Conservation (phyloP, 2,329 filamentous ascomycete genomes). For the Cytospora piceae region DNA sequence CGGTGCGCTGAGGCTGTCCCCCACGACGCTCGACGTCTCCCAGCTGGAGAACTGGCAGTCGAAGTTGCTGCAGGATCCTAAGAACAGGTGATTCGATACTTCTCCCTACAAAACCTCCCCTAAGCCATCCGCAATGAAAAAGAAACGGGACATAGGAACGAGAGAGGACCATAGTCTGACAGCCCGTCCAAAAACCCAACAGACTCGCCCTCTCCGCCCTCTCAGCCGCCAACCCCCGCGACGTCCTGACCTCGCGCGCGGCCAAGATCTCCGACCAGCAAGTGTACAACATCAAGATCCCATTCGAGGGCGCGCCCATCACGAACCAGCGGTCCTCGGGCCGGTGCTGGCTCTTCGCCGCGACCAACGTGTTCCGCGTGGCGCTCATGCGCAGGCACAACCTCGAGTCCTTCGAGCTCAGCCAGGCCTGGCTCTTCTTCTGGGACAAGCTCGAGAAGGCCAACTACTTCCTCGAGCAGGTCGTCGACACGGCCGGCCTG, state of each 20-base stretch:
- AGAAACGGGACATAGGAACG: no score
- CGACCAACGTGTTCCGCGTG: slow-evolving; percentile 90
- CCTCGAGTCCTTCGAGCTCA: slow-evolving; percentile 80
- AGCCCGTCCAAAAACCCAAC: not conserved
- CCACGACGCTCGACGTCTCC: slow-evolving; percentile 54
- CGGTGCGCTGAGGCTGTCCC: slow-evolving; percentile 36
- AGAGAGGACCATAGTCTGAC: not conserved
- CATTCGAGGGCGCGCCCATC: slow-evolving; percentile 78
- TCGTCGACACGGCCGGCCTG: slow-evolving; percentile 73
- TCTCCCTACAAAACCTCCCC: no score
- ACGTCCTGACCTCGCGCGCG: slow-evolving; percentile 66
- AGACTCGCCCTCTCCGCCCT: slow-evolving; percentile 78
- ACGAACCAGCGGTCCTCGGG: slow-evolving; percentile 84
- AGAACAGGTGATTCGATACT: slow-evolving; percentile 57
- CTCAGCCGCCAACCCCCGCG: slow-evolving; percentile 66
- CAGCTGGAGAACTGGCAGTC: slow-evolving; percentile 63
- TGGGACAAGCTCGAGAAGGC: slow-evolving; percentile 94
- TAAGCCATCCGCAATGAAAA: no score
- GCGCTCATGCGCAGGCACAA: slow-evolving; percentile 83
- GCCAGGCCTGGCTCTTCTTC: slow-evolving; percentile 86
- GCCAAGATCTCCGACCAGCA: slow-evolving; percentile 72
- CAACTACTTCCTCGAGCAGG: slow-evolving; percentile 86
- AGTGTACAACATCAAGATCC: slow-evolving; percentile 81
- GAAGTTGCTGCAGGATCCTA: slow-evolving; percentile 64
- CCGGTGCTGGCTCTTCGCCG: slow-evolving; percentile 89